Evolutionary conservation across 345 rosid species (phyloP), one percentile per base, ranked within the genome.

Genomic region (Gossypium turneri): DNA sequence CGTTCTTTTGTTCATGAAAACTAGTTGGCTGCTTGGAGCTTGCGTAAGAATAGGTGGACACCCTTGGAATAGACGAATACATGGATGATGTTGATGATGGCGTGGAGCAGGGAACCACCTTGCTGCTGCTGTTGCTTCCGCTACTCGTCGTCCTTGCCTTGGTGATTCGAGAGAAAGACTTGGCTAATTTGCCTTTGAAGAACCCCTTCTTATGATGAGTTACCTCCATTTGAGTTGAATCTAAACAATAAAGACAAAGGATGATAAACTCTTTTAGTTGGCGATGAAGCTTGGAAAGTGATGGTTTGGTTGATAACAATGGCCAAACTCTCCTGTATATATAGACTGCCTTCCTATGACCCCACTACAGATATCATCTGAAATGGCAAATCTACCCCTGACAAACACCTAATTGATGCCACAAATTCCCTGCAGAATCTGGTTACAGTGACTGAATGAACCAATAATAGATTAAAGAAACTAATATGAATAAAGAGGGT

Each of bases 211-310:
- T 75, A 55, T 58, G 70, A 53, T 58, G 70, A 59, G 43, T 64
- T 59, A 67, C 50, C 38, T 85, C 88, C 88, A 81, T 82, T 63
- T 50, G 59, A 53, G 56, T 34, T 50, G 55, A 17, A 45, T 48
- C 15, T 57, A 7, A 34, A 34, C 41, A 34, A 34, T 34, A 34
- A 13, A 43, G 16, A 16, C 55, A 66, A 11, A 16, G 17, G 61
- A 10, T 17, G 1, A 4, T 24, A 5, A 34, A 34, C 41, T 1
- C 1, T 34, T 34, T 34, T 1, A 34, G 41, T 34, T 5, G 41
- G 41, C 41, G 41, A 34, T 34, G 41, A 48, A 48, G 52, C 52
- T 48, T 12, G 15, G 52, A 11, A 48, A 48, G 15, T 34, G 52
- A 48, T 48, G 52, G 52, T 48, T 48, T 48, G 52, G 15, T 48